Conservation (phyloP, 257 asterid genomes). For the Lycium ferocissimum region DNA sequence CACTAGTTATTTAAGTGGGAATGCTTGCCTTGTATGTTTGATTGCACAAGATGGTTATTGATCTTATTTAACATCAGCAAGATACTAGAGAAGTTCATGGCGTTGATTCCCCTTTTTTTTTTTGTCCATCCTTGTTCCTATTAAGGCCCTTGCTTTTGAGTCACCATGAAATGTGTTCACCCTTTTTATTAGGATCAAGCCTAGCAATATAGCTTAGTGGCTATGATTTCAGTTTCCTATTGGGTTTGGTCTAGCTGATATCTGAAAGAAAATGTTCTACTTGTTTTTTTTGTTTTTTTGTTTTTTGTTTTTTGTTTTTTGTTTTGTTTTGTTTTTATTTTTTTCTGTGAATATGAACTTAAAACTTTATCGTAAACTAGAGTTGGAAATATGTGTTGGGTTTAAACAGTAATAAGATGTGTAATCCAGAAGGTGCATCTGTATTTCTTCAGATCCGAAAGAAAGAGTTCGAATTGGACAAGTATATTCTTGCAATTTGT, state of each 20-base stretch:
- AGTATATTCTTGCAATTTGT: too few species aligned
- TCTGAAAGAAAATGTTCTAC: neutral
- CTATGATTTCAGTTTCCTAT: neutral
- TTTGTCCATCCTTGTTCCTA: neutral
- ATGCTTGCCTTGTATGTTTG: neutral
- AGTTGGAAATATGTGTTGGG: neutral
- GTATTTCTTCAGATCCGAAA: neutral
- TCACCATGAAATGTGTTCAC: neutral
- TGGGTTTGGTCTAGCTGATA: neutral
- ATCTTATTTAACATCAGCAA: slow-evolving; percentile 14
- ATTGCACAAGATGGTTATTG: neutral
- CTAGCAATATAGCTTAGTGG: neutral
- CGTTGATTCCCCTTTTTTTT: neutral
- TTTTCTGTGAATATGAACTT: too few species aligned
- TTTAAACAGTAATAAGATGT: neutral
- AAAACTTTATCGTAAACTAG: neutral
- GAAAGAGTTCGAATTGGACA: neutral
- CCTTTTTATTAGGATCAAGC: neutral
- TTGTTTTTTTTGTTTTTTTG: too few species aligned
- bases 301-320: too few species aligned
- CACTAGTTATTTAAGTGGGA: neutral
- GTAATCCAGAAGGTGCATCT: neutral
- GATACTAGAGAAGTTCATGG: neutral
- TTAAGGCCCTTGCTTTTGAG: neutral
- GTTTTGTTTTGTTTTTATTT: too few species aligned